phyloP scores from a whole-genome alignment of 2,329 filamentous ascomycete species.

The Xylaria sp. region DNA sequence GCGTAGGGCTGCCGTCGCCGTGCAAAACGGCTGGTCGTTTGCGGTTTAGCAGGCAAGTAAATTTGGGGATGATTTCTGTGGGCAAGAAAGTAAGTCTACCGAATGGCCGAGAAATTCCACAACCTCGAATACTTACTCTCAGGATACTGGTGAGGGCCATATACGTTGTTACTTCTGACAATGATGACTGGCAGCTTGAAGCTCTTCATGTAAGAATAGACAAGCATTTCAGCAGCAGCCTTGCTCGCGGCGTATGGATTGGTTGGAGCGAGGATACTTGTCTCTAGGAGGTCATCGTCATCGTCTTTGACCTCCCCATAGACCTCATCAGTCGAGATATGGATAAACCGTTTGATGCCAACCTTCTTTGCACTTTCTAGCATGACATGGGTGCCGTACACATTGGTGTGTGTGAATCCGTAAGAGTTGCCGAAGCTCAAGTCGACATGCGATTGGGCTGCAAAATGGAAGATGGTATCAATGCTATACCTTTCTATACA shows the following conservation, averaged over 20 bases:
- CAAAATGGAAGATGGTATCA: slow-evolving; percentile 85
- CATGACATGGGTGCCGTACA: slow-evolving; percentile 84
- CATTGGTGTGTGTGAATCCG: slow-evolving; percentile 82
- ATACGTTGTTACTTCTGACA: slow-evolving; percentile 85
- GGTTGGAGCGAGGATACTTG: slow-evolving; percentile 78
- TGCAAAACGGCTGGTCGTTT: slow-evolving; percentile 76
- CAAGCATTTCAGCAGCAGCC: slow-evolving; percentile 84
- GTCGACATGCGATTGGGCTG: slow-evolving; percentile 86
- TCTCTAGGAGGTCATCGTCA: slow-evolving; percentile 76
- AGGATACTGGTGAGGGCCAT: slow-evolving; percentile 84
- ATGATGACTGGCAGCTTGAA: slow-evolving; percentile 84
- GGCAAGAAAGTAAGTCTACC: slow-evolving; percentile 23
- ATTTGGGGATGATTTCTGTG: slow-evolving; percentile 84
- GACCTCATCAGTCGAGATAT: slow-evolving; percentile 86
- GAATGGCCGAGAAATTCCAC: background rate
- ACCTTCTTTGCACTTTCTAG: slow-evolving; percentile 80
- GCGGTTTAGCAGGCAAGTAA: slow-evolving; percentile 76
- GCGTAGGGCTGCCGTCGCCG: slow-evolving; percentile 77
- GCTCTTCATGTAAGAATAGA: slow-evolving; percentile 86
- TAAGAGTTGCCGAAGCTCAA: slow-evolving; percentile 85
- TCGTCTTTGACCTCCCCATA: slow-evolving; percentile 82
- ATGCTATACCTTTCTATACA: slow-evolving; percentile 77
- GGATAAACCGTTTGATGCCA: slow-evolving; percentile 77
- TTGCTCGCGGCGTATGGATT: slow-evolving; percentile 86
- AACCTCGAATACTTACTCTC: slow-evolving; percentile 69